Conservation (phyloP, 75 land plant genomes). For the Sequoia sempervirens region DNA sequence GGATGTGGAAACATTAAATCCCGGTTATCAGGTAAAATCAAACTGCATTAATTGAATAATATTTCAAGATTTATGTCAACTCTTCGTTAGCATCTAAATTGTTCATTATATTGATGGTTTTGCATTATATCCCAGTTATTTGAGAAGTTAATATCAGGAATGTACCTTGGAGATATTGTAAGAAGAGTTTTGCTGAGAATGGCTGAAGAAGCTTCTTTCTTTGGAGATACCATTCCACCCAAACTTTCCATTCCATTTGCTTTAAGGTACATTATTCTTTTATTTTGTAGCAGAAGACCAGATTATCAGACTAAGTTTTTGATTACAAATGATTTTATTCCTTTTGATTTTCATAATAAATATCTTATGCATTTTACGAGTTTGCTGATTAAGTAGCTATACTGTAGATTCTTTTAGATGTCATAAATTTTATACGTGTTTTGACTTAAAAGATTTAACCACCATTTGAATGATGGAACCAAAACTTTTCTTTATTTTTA, state of each 20-base stretch:
- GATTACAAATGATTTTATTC: neutral
- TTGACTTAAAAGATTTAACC: neutral
- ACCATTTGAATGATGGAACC: too few relatives aligned
- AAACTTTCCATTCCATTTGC: slow-evolving; percentile 48
- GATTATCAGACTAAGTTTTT: neutral
- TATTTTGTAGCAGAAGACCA: neutral
- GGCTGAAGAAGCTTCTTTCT: slow-evolving; percentile 63
- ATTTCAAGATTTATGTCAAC: neutral
- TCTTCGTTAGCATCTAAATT: neutral
- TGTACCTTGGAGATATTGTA: slow-evolving; percentile 88
- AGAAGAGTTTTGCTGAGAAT: slow-evolving; percentile 65
- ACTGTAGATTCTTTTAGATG: neutral
- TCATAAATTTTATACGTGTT: neutral
- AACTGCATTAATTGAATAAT: neutral
- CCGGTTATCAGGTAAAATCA: slow-evolving; percentile 34
- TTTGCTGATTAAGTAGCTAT: neutral
- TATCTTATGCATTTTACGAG: neutral
- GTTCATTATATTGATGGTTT: neutral
- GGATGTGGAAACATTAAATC: slow-evolving; percentile 36
- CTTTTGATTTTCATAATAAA: neutral
- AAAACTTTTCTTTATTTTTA: too few relatives aligned
- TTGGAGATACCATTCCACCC: slow-evolving; percentile 57
- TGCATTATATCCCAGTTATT: slow-evolving; percentile 35
- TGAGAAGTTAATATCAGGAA: slow-evolving; percentile 82
- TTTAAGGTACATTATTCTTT: slow-evolving; percentile 35